These are phyloP conservation scores for Astragalus membranaceus DNA, from an alignment of 306 rosid species.

Conservation along the genomic window DNA sequence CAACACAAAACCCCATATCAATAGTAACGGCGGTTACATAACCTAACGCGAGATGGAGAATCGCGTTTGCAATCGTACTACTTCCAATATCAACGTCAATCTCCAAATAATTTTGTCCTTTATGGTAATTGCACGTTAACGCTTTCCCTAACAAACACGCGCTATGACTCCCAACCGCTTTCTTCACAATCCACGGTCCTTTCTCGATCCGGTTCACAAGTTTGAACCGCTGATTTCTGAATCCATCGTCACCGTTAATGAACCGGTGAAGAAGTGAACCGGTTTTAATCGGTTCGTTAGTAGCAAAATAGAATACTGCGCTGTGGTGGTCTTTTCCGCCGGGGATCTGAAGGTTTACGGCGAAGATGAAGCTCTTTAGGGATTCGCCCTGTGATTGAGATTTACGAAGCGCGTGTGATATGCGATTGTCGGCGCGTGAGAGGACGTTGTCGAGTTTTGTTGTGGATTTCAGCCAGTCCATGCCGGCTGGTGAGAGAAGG, in stretches of 20 bases:
- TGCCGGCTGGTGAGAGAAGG: conserved; percentile 63
- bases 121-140: conserved; percentile 63
- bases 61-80: conserved; percentile 75
- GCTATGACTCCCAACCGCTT: conserved; percentile 69
- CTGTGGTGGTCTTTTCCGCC: conserved; percentile 71
- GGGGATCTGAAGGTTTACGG: conserved; percentile 80
- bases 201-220: conserved; percentile 82
- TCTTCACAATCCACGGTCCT: conserved; percentile 92
- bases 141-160: conserved; percentile 86
- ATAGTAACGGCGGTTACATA: conserved; percentile 64
- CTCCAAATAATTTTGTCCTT: conserved; percentile 64
- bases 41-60: conserved; percentile 71
- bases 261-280: conserved; percentile 68
- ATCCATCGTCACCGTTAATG: conserved; percentile 65
- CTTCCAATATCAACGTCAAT: conserved; percentile 84
- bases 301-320: conserved; percentile 79
- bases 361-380: conserved; percentile 64
- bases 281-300: conserved; percentile 52
- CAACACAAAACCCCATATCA: conserved; percentile 83
- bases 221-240: conserved; percentile 81
- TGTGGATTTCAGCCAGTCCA: conserved; percentile 77
- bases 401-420: conserved; percentile 42
- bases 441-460: conserved; percentile 67
- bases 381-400: conserved; percentile 49
- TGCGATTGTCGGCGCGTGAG: conserved; percentile 67